Conservation (phyloP, 805 yeast species). For the Metschnikowia henanensis region DNA sequence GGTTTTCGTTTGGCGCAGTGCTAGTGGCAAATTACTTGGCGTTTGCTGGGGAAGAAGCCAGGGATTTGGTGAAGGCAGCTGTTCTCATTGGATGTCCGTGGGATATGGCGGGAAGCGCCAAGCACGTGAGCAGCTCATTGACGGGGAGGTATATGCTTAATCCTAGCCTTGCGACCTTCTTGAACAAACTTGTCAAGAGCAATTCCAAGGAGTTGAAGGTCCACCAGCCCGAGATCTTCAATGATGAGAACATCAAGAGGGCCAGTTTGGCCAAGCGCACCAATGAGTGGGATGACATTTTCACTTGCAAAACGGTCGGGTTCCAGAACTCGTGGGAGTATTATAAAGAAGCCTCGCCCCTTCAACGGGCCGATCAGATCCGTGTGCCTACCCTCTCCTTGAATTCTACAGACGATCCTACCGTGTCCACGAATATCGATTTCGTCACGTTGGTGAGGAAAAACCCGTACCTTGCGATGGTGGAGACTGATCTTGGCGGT, state of each 20-base stretch:
- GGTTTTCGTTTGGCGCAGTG: constrained; percentile 79
- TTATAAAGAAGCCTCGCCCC: constrained; percentile 62
- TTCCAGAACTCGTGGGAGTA: constrained; percentile 63
- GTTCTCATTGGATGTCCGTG: constrained; percentile 66
- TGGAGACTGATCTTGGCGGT: constrained; percentile 71
- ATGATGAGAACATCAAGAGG: constrained; percentile 45
- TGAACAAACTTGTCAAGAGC: constrained; percentile 33
- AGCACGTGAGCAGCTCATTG: constrained; percentile 39
- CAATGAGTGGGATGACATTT: constrained; percentile 59
- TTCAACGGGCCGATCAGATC: constrained; percentile 48
- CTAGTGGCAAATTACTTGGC: constrained; percentile 73
- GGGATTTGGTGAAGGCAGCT: constrained; percentile 47
- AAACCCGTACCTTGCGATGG: constrained; percentile 61
- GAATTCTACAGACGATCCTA: constrained; percentile 75
- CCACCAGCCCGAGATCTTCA: constrained; percentile 29
- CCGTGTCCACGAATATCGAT: constrained; percentile 60
- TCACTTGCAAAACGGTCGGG: constrained; percentile 68
- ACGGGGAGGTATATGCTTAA: constrained; percentile 35
- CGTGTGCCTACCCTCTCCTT: constrained; percentile 64
- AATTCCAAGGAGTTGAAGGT: constrained; percentile 33
- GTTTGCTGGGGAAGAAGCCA: constrained; percentile 43
- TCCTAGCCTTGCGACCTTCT: constrained; percentile 33
- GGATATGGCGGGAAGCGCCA: constrained; percentile 59
- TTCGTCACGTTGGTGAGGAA: constrained; percentile 38
- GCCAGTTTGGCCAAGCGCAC: constrained; percentile 42